Evolutionary conservation across 2,329 filamentous ascomycete species (phyloP).

Genomic region (Exophiala sideris): DNA sequence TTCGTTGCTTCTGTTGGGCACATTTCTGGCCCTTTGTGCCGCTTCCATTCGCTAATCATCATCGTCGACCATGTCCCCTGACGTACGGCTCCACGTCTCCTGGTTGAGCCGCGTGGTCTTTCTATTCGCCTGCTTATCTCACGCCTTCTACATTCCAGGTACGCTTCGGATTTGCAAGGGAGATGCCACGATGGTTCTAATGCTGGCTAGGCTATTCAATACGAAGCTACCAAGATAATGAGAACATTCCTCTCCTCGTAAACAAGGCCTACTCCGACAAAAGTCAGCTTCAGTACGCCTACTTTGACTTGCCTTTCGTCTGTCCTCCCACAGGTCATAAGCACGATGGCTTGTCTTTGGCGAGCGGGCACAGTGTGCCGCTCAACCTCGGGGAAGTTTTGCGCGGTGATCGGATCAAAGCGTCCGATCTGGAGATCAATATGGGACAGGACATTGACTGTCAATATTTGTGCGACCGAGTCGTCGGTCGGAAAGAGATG

Average conservation of each 20-base stretch:
- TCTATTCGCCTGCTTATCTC: slow-evolving; percentile 50
- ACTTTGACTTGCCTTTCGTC: slow-evolving; percentile 82
- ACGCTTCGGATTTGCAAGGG: slow-evolving; percentile 32
- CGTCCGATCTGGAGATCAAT: slow-evolving; percentile 75
- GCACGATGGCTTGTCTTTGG: slow-evolving; percentile 63
- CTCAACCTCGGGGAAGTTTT: slow-evolving; percentile 85
- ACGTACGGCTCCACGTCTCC: slow-evolving; percentile 24
- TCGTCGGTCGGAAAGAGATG: slow-evolving; percentile 63
- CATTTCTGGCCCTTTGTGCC: slow-evolving; percentile 49
- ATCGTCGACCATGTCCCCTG: slow-evolving; percentile 27
- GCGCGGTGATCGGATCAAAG: slow-evolving; percentile 78
- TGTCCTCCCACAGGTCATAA: slow-evolving; percentile 71
- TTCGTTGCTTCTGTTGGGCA: neutral
- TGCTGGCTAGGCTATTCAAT: slow-evolving; percentile 68
- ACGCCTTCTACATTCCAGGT: slow-evolving; percentile 87
- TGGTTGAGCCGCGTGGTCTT: slow-evolving; percentile 41
- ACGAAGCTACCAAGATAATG: slow-evolving; percentile 71
- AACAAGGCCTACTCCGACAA: slow-evolving; percentile 91
- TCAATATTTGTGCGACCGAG: slow-evolving; percentile 66
- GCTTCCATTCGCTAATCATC: slow-evolving; percentile 48
- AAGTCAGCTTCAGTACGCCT: slow-evolving; percentile 87
- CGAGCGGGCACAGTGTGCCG: slow-evolving; percentile 73
- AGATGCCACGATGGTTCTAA: slow-evolving; percentile 2
- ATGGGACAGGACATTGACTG: slow-evolving; percentile 75
- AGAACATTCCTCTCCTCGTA: slow-evolving; percentile 78